Percentiles rank a stretch among this genome's conserved stretches.
Evolutionary conservation across 2,329 filamentous ascomycete species (phyloP).

Genomic region (Geosmithia flava): DNA sequence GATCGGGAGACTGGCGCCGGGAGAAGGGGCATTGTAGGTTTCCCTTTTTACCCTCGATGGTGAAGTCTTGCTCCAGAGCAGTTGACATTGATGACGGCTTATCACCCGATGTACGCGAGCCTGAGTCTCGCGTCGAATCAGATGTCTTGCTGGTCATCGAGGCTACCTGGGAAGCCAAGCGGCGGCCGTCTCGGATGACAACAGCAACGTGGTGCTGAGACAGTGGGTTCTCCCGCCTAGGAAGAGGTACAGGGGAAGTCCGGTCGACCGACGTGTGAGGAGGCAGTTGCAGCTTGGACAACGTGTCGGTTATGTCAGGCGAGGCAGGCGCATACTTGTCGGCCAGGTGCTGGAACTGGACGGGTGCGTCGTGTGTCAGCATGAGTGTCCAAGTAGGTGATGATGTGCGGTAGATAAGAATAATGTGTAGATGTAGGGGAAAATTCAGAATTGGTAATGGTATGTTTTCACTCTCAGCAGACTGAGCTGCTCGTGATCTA

Average conservation of each 20-base stretch:
- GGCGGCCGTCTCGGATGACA: conserved; percentile 51
- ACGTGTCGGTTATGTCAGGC: conserved; percentile 52
- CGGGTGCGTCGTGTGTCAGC: conserved; percentile 5
- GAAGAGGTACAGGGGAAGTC: conserved; percentile 39
- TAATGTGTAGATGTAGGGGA: conserved; percentile 16
- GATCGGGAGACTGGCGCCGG: conserved; percentile 14
- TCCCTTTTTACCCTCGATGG: conserved; percentile 70
- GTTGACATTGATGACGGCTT: conserved; percentile 47
- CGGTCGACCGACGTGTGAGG: conserved; percentile 36
- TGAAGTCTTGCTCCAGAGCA: conserved; percentile 80
- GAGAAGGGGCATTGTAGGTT: conserved; percentile 73
- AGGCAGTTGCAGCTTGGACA: conserved; percentile 54
- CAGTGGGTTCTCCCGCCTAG: conserved; percentile 27
- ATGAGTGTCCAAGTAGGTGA: not conserved
- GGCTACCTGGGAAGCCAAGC: conserved; percentile 40
- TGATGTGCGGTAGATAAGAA: conserved; percentile 17
- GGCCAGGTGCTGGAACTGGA: conserved; percentile 50
- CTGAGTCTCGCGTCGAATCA: conserved; percentile 33
- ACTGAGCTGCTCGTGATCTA: conserved; percentile 62
- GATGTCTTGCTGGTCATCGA: conserved; percentile 38
- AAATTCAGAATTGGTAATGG: conserved; percentile 1
- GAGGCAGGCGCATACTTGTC: conserved; percentile 56
- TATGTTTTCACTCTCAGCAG: conserved; percentile 47
- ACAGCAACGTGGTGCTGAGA: conserved; percentile 45
- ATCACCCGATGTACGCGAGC: conserved; percentile 29